Percentiles rank a stretch among this genome's conserved stretches.
Evolutionary conservation across 108 stramenopile genomes (phyloP).

Genomic region (Nitzschia sp.): DNA sequence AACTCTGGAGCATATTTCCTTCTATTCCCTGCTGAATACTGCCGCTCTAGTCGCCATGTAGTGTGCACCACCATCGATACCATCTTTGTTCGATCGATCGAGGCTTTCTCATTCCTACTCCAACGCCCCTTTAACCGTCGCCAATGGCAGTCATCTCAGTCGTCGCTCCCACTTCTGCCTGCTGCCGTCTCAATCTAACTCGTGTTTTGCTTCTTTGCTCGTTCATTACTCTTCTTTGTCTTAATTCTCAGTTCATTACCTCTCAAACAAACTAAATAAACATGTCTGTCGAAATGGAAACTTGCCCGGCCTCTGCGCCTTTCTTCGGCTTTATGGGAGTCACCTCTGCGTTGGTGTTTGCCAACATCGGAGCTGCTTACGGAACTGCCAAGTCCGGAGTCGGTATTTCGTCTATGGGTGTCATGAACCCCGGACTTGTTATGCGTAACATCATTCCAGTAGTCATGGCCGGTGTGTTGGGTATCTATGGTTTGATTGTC

Average conservation of each 20-base stretch:
- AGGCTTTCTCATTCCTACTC: too few species aligned
- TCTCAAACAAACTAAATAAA: conserved; percentile 21
- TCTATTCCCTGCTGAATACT: too few species aligned
- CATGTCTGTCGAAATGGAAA: conserved; percentile 89
- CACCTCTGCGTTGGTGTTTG: conserved; percentile 82
- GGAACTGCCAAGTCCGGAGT: conserved; percentile 99
- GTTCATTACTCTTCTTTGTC: conserved; percentile 2
- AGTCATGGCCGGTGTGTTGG: conserved; percentile 99
- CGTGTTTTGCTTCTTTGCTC: not conserved
- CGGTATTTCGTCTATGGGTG: conserved; percentile 98
- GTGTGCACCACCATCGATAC: too few species aligned
- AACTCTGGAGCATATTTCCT: too few species aligned
- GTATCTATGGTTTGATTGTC: conserved; percentile 99
- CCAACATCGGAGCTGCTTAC: conserved; percentile 98
- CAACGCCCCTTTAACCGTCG: too few species aligned
- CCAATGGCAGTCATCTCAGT: not conserved
- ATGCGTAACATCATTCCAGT: conserved; percentile 99
- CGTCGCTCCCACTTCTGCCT: not conserved
- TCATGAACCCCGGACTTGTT: conserved; percentile 97
- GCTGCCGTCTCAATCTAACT: not conserved
- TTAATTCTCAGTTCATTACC: not conserved
- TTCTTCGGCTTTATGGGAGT: conserved; percentile 93
- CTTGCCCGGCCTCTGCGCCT: conserved; percentile 81
- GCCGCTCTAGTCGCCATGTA: too few species aligned
- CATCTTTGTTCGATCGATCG: too few species aligned